phyloP scores from a whole-genome alignment of 2,329 filamentous ascomycete species.

The Zalaria obscura region DNA sequence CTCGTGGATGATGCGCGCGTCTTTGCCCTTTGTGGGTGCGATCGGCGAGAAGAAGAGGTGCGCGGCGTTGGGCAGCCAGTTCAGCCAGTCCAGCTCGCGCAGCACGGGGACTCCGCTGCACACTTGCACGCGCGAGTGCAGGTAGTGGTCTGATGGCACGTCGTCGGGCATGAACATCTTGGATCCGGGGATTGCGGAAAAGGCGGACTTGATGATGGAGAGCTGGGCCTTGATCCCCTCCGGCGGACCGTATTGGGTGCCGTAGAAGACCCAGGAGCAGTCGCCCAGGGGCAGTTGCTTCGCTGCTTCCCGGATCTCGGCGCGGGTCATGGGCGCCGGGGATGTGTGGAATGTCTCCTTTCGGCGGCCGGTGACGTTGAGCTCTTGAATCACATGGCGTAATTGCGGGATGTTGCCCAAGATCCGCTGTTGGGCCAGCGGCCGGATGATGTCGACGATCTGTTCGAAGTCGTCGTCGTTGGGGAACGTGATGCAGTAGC shows the following conservation, averaged over 20 bases:
- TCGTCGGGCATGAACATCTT: conserved; percentile 30
- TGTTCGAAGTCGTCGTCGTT: conserved; percentile 35
- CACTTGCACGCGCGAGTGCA: conserved; percentile 14
- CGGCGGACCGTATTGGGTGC: conserved; percentile 25
- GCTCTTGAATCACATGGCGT: conserved; percentile 29
- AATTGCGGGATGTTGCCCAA: conserved; percentile 35
- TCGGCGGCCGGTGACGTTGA: conserved; percentile 21
- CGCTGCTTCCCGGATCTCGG: conserved; percentile 26
- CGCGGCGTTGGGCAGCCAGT: conserved; percentile 39
- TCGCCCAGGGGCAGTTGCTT: conserved; percentile 27
- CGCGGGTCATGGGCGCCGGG: conserved; percentile 22
- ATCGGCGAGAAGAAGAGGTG: conserved; percentile 42
- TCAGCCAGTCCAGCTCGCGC: conserved; percentile 28
- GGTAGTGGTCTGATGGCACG: conserved; percentile 17
- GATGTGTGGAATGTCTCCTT: conserved; percentile 6
- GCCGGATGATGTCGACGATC: conserved; percentile 35
- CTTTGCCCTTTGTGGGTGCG: conserved; percentile 31
- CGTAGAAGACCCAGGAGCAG: conserved; percentile 36
- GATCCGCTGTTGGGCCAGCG: conserved; percentile 25
- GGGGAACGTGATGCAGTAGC: conserved; percentile 29
- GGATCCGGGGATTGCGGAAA: conserved; percentile 26
- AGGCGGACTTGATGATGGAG: conserved; percentile 28
- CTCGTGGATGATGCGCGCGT: conserved; percentile 31
- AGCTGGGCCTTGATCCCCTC: conserved; percentile 15
- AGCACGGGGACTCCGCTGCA: conserved; percentile 18